These are phyloP conservation scores for Tricholoma flavovirens DNA, from an alignment of 768 basidiomycete species.

Conservation along the genomic window DNA sequence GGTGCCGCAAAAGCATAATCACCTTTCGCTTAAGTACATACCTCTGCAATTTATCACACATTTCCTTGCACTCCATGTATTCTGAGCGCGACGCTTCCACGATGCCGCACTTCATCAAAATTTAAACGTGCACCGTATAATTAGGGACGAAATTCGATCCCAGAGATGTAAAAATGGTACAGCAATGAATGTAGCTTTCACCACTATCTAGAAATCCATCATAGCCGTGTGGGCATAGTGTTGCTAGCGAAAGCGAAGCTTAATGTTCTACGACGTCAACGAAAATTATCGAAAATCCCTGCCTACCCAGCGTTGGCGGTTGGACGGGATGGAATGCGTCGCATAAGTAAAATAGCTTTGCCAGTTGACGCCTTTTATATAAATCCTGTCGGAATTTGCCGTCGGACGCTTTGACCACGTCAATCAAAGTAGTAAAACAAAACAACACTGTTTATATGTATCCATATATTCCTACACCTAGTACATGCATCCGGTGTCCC, in stretches of 20 bases:
- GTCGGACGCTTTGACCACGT: background rate
- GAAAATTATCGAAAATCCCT: constrained; percentile 26
- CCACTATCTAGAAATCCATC: constrained; percentile 77
- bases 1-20: constrained; percentile 48
- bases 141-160: too few species aligned
- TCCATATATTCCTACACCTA: too few species aligned
- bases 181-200: constrained; percentile 47
- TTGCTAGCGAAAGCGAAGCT: constrained; percentile 76
- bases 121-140: background rate
- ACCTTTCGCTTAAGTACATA: constrained; percentile 12
- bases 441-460: too few species aligned
- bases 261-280: constrained; percentile 41
- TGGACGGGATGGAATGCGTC: constrained; percentile 20
- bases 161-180: background rate
- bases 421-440: too few species aligned
- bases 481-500: too few species aligned
- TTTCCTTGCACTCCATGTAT: constrained; percentile 1
- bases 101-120: too few species aligned
- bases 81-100: too few species aligned
- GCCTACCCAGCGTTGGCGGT: constrained; percentile 23
- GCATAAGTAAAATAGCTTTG: background rate
- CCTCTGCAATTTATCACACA: constrained; percentile 15
- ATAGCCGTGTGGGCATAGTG: constrained; percentile 53
- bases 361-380: background rate
- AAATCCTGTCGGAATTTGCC: background rate